Base-by-base conservation (phyloP, 345 rosid genomes). In the Salix caprea region DNA sequence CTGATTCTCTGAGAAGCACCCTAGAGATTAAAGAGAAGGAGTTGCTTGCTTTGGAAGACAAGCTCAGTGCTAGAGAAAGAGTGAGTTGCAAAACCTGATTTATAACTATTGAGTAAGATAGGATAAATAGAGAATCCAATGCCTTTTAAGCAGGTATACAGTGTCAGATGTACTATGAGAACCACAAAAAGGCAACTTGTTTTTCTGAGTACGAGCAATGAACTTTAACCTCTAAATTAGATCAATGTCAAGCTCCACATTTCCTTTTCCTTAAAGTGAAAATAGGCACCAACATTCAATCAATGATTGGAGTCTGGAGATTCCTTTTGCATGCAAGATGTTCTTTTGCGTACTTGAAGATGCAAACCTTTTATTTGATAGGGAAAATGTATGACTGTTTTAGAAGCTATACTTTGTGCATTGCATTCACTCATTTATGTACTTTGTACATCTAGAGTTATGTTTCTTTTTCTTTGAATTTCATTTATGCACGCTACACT, bases 31-130 rank as follows among this genome's bases (percentile, higher is more conserved):
- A 90, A 74, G 96, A 90, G 81, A 87, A 86, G 77, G 87, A 85
- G 64, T 83, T 95, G 46, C 75, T 67, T 67, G 86, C 79, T 39
- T 77, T 89, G 85, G 96, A 91, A 88, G 87, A 90, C 79, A 90
- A 85, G 84, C 91, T 95, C 71, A 76, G 75, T 78, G 81, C 72
- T n/a, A 89, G 92, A 78, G 96, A 91, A 82, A 86, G 84, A 86
- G 97, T 91, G 81, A 91, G 94, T 77, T 72, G 48, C 34, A 28
- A 28, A 75, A 77, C 73, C 73, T 73, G 34, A 58, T 69, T 65
- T 66, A 56, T n/a, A 69, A 46, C 36, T 30, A 1, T 65, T 61
- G 61, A 39, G 37, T 24, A 40, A 12, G 40, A 60, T 32, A 48
- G 32, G 69, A n/a, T 5, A 44, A 44, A n/a, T 15, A 39, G 60